Conservation (phyloP, 805 yeast genomes). For the Candida mattraensis region DNA sequence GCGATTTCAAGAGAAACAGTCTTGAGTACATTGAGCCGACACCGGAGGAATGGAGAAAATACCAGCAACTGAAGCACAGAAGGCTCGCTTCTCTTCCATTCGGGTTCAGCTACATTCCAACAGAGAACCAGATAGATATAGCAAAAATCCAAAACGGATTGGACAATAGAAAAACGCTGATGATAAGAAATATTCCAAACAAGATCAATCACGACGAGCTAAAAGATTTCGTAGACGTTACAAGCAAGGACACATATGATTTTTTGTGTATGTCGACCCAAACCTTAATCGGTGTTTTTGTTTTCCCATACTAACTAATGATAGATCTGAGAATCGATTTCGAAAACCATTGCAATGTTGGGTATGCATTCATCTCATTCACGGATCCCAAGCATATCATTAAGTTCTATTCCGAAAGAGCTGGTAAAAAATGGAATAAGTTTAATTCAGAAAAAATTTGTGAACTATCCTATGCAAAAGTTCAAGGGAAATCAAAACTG, state of each 20-base stretch:
- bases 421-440: conserved; percentile 48
- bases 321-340: conserved; percentile 51
- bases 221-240: conserved; percentile 45
- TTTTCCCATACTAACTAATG: conserved; percentile 5
- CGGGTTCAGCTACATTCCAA: conserved; percentile 28
- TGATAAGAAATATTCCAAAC: conserved; percentile 57
- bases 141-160: conserved; percentile 39
- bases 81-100: conserved; percentile 25
- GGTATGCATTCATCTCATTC: conserved; percentile 55
- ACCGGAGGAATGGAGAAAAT: conserved; percentile 25
- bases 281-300: not conserved
- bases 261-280: conserved; percentile 37
- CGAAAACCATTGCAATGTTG: conserved; percentile 52
- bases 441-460: conserved; percentile 51
- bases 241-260: conserved; percentile 39
- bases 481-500: conserved; percentile 47
- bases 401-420: conserved; percentile 43
- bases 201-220: conserved; percentile 46
- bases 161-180: conserved; percentile 48
- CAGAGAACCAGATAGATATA: conserved; percentile 40
- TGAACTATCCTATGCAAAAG: conserved; percentile 51
- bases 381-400: conserved; percentile 43
- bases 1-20: conserved; percentile 10
- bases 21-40: conserved; percentile 6
- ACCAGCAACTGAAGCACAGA: conserved; percentile 24